Evolutionary conservation across 805 yeast species (phyloP).

Genomic region (Teunomyces barrocoloradensis): DNA sequence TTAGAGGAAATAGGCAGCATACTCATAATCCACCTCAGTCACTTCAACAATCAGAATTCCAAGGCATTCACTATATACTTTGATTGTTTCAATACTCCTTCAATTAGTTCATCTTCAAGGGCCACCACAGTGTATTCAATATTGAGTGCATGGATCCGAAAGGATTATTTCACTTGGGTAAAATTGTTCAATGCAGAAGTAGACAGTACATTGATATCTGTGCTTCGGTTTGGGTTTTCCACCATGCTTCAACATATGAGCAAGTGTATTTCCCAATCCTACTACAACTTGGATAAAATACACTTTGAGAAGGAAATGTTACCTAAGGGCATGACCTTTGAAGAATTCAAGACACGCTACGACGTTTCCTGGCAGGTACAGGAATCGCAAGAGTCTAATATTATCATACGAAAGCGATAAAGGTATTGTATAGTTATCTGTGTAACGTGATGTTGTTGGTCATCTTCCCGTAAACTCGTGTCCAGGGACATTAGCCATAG

Average conservation of each 20-base stretch:
- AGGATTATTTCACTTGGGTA: constrained; percentile 32
- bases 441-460: too few relatives aligned
- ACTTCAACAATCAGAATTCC: constrained; percentile 33
- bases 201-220: constrained; percentile 28
- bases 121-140: not conserved
- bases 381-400: constrained; percentile 12
- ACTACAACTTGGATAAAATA: constrained; percentile 34
- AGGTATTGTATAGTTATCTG: not conserved
- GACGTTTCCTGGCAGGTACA: constrained; percentile 31
- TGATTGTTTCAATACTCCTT: constrained; percentile 17
- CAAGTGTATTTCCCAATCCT: constrained; percentile 24
- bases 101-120: constrained; percentile 7
- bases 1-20: constrained; percentile 39
- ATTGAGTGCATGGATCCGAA: constrained; percentile 25
- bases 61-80: constrained; percentile 30
- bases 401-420: constrained; percentile 24
- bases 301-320: constrained; percentile 24
- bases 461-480: too few relatives aligned
- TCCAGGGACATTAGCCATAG: too few relatives aligned
- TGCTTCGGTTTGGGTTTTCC: constrained; percentile 43
- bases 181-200: constrained; percentile 29
- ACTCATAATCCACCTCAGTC: constrained; percentile 45
- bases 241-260: constrained; percentile 33
- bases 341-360: constrained; percentile 17
- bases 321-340: constrained; percentile 24